Evolutionary conservation across 768 basidiomycete genomes (phyloP).

Genomic region (Leccinum ochraceum): DNA sequence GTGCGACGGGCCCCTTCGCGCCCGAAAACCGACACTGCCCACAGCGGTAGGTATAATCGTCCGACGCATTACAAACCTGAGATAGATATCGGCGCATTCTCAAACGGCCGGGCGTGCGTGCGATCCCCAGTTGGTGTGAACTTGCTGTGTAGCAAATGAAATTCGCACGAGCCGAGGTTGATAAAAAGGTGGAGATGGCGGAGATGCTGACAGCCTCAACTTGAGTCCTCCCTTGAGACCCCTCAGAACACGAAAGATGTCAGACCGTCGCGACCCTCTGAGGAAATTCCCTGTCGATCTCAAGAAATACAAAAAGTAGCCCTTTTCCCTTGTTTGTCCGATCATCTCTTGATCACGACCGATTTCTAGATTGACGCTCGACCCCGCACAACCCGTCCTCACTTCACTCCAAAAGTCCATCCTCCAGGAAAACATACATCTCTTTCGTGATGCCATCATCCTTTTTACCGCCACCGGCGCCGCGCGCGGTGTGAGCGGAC

Average conservation of each 20-base stretch:
- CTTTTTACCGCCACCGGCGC: slow-evolving; percentile 85
- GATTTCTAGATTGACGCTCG: slow-evolving; percentile 62
- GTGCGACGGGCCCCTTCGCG: too few species aligned
- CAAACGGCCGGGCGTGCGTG: not conserved
- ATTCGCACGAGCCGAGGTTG: slow-evolving; percentile 27
- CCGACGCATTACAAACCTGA: slow-evolving; percentile 1
- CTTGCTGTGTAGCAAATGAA: slow-evolving; percentile 6
- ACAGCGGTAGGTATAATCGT: too few species aligned
- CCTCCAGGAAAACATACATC: slow-evolving; percentile 70
- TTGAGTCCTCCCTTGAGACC: not conserved
- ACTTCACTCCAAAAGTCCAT: slow-evolving; percentile 59
- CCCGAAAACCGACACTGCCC: too few species aligned
- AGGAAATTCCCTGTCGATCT: slow-evolving; percentile 76
- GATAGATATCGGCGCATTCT: not conserved
- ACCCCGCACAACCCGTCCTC: slow-evolving; percentile 65
- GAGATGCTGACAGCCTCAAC: slow-evolving; percentile 1
- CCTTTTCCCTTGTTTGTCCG: slow-evolving; percentile 1
- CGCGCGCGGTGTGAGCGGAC: slow-evolving; percentile 84
- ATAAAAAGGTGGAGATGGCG: slow-evolving; percentile 25
- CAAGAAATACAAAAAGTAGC: slow-evolving; percentile 70
- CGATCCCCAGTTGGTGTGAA: not conserved
- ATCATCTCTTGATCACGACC: slow-evolving; percentile 9
- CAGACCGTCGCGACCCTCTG: slow-evolving; percentile 32
- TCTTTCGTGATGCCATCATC: slow-evolving; percentile 83
- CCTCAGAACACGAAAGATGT: slow-evolving; percentile 34